These are phyloP conservation scores for Rhodotorula mucilaginosa DNA, from an alignment of 1,284 basidiomycete genomes.

Conservation along the genomic window DNA sequence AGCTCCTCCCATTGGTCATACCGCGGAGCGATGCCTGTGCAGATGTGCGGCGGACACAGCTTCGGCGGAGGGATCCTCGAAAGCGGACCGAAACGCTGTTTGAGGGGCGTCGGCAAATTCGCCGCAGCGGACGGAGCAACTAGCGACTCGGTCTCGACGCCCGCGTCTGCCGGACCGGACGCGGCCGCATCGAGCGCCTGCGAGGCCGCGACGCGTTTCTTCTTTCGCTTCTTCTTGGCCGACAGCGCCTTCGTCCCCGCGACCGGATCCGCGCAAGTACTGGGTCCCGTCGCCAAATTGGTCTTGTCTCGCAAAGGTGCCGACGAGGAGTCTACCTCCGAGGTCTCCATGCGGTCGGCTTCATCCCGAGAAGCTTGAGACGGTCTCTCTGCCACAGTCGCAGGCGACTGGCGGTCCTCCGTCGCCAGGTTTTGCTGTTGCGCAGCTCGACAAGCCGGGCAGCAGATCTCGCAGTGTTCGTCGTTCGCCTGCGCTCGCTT, in stretches of 20 bases:
- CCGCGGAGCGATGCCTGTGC: conserved; percentile 29
- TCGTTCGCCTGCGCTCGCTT: not conserved
- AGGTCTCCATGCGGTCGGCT: too few relatives aligned
- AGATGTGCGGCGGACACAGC: conserved; percentile 34
- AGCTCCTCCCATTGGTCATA: conserved; percentile 28
- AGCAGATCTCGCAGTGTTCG: conserved; percentile 14
- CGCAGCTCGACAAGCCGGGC: conserved; percentile 6
- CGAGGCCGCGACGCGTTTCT: not conserved
- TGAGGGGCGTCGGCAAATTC: not conserved
- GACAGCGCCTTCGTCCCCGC: not conserved
- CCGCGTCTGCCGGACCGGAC: not conserved
- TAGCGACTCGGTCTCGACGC: not conserved
- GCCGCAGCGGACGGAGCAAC: not conserved
- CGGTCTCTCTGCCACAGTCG: not conserved
- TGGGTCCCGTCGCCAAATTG: not conserved
- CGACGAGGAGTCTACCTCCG: not conserved
- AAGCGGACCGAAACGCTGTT: conserved; percentile 19
- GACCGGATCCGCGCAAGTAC: too few relatives aligned
- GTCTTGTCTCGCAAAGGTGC: not conserved
- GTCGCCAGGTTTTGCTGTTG: not conserved
- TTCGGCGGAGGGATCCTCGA: conserved; percentile 25
- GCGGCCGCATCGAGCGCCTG: not conserved
- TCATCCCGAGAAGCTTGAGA: too few relatives aligned
- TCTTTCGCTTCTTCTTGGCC: conserved; percentile 26
- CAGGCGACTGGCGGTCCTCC: not conserved